phyloP scores from a whole-genome alignment of 164 flowering plant genomes.

The Platanus orientalis region DNA sequence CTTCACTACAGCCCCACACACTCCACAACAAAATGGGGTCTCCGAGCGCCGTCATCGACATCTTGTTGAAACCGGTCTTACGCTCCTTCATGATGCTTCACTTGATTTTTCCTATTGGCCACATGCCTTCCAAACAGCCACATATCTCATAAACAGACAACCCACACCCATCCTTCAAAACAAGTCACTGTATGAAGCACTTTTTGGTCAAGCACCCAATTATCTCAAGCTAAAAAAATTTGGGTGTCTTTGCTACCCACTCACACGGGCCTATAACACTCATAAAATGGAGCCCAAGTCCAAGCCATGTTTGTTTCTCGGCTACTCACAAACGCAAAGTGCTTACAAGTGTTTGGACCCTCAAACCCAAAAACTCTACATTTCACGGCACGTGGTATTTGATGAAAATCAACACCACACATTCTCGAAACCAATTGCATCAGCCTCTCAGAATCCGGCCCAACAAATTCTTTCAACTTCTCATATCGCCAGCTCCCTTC shows the following conservation, averaged over 20 bases:
- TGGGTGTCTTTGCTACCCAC: slow-evolving; percentile 1
- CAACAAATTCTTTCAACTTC: no score
- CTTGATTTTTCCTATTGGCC: background rate
- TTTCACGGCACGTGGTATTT: background rate
- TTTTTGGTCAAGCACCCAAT: no score
- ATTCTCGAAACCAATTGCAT: no score
- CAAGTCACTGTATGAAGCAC: background rate
- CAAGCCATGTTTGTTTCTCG: background rate
- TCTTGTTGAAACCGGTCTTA: no score
- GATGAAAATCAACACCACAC: no score
- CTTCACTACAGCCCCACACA: slow-evolving; percentile 4
- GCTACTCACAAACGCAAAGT: background rate
- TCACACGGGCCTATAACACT: background rate
- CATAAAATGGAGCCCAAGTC: background rate
- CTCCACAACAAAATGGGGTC: no score
- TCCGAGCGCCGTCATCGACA: no score
- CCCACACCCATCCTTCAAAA: background rate
- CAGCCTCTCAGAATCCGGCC: no score
- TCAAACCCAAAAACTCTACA: background rate
- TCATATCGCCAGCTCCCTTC: no score
- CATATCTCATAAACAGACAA: background rate
- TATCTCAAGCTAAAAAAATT: background rate
- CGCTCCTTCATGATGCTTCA: background rate
- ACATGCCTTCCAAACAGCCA: no score
- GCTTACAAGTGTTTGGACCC: background rate